phyloP scores from a whole-genome alignment of 1,284 basidiomycete genomes.

The Trichosporon faecale region DNA sequence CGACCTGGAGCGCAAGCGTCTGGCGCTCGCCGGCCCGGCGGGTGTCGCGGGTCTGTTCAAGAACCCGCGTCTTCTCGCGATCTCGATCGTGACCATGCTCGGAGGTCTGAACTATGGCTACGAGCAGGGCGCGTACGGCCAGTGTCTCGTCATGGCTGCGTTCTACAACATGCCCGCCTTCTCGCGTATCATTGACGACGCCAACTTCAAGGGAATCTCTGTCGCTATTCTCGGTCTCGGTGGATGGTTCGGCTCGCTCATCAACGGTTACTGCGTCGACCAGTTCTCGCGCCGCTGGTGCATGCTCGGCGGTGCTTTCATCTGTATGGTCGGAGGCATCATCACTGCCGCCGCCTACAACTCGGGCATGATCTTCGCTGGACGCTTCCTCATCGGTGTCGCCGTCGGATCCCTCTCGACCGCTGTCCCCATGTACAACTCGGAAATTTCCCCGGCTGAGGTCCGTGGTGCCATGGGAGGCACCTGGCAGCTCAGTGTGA shows the following conservation, averaged over 20 bases:
- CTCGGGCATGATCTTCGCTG: conserved; percentile 27
- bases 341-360: conserved; percentile 26
- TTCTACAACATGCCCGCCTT: conserved; percentile 23
- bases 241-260: conserved; percentile 29
- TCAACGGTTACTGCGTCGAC: conserved; percentile 31
- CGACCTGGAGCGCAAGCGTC: conserved; percentile 16
- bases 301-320: conserved; percentile 26
- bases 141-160: conserved; percentile 28
- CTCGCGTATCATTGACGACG: conserved; percentile 19
- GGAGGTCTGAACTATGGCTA: conserved; percentile 30
- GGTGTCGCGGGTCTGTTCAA: conserved; percentile 26
- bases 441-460: conserved; percentile 61
- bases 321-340: conserved; percentile 28
- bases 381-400: conserved; percentile 31
- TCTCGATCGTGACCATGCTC: conserved; percentile 25
- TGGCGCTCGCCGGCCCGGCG: conserved; percentile 19
- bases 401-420: conserved; percentile 67
- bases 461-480: conserved; percentile 70
- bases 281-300: conserved; percentile 28
- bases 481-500: conserved; percentile 71
- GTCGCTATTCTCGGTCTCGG: conserved; percentile 29
- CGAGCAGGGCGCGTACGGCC: conserved; percentile 27
- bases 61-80: conserved; percentile 24
- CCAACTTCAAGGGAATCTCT: conserved; percentile 23
- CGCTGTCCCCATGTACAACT: conserved; percentile 63